phyloP scores from a whole-genome alignment of 2,329 filamentous ascomycete genomes.

The Apiospora kogelbergensis region DNA sequence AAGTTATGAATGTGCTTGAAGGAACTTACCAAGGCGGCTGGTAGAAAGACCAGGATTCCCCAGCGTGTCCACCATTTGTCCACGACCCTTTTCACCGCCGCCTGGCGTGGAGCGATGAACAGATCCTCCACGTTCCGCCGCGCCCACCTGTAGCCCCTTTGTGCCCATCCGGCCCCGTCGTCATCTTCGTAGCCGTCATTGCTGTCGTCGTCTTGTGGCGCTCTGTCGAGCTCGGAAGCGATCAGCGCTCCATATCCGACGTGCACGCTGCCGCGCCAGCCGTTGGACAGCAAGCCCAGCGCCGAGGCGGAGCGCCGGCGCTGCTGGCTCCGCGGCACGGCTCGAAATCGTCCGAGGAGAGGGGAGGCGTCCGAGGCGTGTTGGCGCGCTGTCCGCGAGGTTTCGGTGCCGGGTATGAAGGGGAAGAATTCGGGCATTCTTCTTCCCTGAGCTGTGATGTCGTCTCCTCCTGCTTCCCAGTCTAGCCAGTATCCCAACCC shows the following conservation, averaged over 20 bases:
- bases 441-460: constrained; percentile 7
- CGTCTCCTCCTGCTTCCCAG: background rate
- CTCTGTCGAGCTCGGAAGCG: constrained; percentile 39
- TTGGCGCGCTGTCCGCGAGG: constrained; percentile 43
- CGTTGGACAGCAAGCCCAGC: constrained; percentile 37
- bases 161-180: constrained; percentile 31
- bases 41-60: constrained; percentile 59
- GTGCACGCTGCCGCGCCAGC: constrained; percentile 52
- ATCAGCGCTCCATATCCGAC: constrained; percentile 56
- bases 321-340: constrained; percentile 47
- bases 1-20: background rate
- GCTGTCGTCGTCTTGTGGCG: constrained; percentile 32
- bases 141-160: constrained; percentile 34
- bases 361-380: constrained; percentile 55
- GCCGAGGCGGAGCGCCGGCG: constrained; percentile 28
- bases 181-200: constrained; percentile 23
- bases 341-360: constrained; percentile 64
- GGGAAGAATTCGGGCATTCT: constrained; percentile 65
- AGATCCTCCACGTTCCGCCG: constrained; percentile 46
- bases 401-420: constrained; percentile 66
- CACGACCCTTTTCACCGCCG: constrained; percentile 57
- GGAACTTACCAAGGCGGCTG: constrained; percentile 55
- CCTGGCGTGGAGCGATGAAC: constrained; percentile 61
- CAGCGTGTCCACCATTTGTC: constrained; percentile 65
- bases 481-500: too few species aligned